Evolutionary conservation across 371 early-diverging fungal species (phyloP).

Genomic region (Mortierella sp.): DNA sequence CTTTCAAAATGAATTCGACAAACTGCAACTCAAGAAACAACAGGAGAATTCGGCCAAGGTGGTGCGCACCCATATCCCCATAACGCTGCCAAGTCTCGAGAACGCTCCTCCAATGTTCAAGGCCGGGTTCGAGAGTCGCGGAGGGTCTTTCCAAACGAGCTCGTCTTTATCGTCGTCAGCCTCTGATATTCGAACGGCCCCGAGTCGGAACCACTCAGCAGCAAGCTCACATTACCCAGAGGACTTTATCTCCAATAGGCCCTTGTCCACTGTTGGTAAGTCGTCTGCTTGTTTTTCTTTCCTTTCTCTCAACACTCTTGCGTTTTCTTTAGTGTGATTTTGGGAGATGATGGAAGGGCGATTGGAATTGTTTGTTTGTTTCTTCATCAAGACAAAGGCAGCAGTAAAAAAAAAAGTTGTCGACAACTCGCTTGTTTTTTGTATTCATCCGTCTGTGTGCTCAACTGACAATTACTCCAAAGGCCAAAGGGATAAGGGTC

Average conservation of each 20-base stretch:
- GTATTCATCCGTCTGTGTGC: not conserved
- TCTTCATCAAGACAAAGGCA: not conserved
- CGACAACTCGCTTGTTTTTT: not conserved
- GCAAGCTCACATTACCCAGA: conserved; percentile 23
- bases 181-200: conserved; percentile 8
- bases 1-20: conserved; percentile 74
- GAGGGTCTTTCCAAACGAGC: not conserved
- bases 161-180: not conserved
- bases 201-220: conserved; percentile 6
- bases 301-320: not conserved
- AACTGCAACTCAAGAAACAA: conserved; percentile 51
- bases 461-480: not conserved
- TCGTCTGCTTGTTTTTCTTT: not conserved
- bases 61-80: conserved; percentile 49
- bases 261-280: conserved; percentile 37
- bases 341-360: conserved; percentile 5
- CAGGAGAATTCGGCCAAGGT: conserved; percentile 39
- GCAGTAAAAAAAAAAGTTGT: not conserved
- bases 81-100: conserved; percentile 51
- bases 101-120: conserved; percentile 58
- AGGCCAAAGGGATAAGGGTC: not conserved
- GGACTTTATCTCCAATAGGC: conserved; percentile 31
- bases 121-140: conserved; percentile 39
- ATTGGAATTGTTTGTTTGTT: not conserved
- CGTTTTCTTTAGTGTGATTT: not conserved